Base-by-base conservation (phyloP, 768 basidiomycete species). In the Suillus hirtellus region DNA sequence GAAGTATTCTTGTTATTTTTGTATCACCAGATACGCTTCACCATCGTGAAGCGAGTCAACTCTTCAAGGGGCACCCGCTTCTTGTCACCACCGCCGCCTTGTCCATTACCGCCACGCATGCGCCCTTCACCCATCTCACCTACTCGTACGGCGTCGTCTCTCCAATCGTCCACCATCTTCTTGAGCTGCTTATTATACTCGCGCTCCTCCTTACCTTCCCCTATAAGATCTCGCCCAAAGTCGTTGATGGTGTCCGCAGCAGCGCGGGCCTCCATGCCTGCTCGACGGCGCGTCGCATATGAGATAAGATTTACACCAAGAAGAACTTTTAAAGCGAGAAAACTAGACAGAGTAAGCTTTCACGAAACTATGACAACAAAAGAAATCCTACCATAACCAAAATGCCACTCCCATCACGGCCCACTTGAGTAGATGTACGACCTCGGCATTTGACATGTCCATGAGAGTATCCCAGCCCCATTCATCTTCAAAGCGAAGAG, bases 41-140 rank as follows among this genome's bases (percentile, higher is more conserved):
- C 90, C 95, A 98, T 98, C 21, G 95, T 96, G 80, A 92, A 98
- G 61, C 95, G 77, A 40, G 93, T 96, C 56, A 98, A 82, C 71
- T 96, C 93, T 73, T 97, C 95, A 58, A 98, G 75, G 63, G 86
- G 85, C 62, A 92, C 82, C 53, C 87, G 80, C 62, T 84, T 88
- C 61, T 68, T 78, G 19, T 64, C 72, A 21, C 71, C 74, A 15
- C 70, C 70, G 27, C 43, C 46, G 69, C 70, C 67, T 73, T 74
- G 66, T 35, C 37, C 67, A 43, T 64, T 66, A 34, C 63, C 66
- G 12, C 59, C 60, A 17, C 66, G 60, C 66, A 63, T 70, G 44
- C 68, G 69, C 40, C 59, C 79, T 73, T 92, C 91, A 1, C 91
- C 91, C 62, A 93, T 90, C 69, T 94, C 93, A 14, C 89, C 81